Base-by-base conservation (phyloP, 768 basidiomycete genomes). In the Leucogyrophana mollusca region DNA sequence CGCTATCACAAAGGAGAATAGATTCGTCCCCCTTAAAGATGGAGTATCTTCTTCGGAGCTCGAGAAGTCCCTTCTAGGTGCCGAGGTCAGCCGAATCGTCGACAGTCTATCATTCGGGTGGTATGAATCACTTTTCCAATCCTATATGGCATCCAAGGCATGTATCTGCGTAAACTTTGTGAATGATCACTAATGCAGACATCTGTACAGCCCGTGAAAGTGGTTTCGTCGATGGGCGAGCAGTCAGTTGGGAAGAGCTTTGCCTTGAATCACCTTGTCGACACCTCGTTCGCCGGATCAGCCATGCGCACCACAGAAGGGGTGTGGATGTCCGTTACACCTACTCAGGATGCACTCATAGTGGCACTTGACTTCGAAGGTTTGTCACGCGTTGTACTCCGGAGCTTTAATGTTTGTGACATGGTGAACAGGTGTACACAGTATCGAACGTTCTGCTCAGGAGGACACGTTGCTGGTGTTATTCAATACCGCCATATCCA, bases 271-370 rank as follows among this genome's bases (percentile, higher is more conserved):
- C 83, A 84, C 50, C 65, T 85, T 4, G 73, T 71, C 1, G 82
- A 84, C 52, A 80, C 81, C 0, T 83, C 83, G 0, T 84, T 85
- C 52, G 80, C 80, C 7, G 82, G 83, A 1, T 78, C 74, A 8
- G 82, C 82, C 0, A 82, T 83, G 79, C 66, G 79, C n/a, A 82
- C 80, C 8, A 83, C 78, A 56, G 79, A 82, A 64, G 81, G 82
- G 4, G 79, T 83, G 2, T 83, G 82, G 82, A 77, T 83, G 74
- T 82, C 81, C 1, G 78, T 79, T 7, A 81, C 82, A 2, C 83
- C 82, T 0, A 82, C 81, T 0, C 65, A 74, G 38, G 74, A 80
- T 18, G 60, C 60, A 0, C 54, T 84, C 9, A 64, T 84, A 9
- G 80, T 84, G 1, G 75, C 82, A 3, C 69, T 84, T 5, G 82